phyloP scores from a whole-genome alignment of 2,329 filamentous ascomycete species.

The Botrytis fabae region DNA sequence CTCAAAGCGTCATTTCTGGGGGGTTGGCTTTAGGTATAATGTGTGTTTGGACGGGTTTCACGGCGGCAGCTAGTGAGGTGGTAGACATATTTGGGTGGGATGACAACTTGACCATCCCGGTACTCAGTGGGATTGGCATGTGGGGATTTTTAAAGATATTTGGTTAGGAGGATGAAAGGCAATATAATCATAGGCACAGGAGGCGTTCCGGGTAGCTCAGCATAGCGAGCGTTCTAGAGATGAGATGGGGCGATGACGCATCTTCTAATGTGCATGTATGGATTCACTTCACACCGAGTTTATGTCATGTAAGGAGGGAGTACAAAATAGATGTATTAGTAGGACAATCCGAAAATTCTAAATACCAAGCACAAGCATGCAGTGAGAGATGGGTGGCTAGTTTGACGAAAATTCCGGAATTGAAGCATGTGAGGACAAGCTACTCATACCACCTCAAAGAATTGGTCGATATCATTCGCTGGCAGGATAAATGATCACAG shows the following conservation, averaged over 20 bases:
- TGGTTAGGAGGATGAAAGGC: conserved; percentile 46
- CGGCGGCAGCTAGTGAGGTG: conserved; percentile 86
- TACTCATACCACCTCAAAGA: conserved; percentile 5
- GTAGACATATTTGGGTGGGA: conserved; percentile 93
- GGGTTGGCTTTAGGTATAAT: conserved; percentile 73
- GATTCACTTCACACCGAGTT: conserved; percentile 22
- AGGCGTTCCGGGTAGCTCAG: conserved; percentile 21
- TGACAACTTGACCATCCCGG: conserved; percentile 95
- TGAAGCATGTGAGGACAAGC: conserved; percentile 21
- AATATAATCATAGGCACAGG: conserved; percentile 12
- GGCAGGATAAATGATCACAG: conserved; percentile 5
- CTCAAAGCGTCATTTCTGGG: conserved; percentile 65
- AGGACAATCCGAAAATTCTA: conserved; percentile 14
- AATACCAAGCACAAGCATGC: conserved; percentile 21
- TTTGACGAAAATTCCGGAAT: conserved; percentile 18
- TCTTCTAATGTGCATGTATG: conserved; percentile 13
- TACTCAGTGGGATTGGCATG: conserved; percentile 83
- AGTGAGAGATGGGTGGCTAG: conserved; percentile 20
- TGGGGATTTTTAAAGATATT: conserved; percentile 92
- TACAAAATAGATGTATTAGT: conserved; percentile 17
- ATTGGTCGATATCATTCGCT: conserved; percentile 18
- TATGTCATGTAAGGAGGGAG: conserved; percentile 17
- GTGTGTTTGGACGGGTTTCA: conserved; percentile 83
- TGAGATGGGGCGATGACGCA: conserved; percentile 16
- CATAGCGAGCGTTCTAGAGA: conserved; percentile 18